phyloP scores from a whole-genome alignment of 2,329 filamentous ascomycete species.

The Botrytis hyacinthi region DNA sequence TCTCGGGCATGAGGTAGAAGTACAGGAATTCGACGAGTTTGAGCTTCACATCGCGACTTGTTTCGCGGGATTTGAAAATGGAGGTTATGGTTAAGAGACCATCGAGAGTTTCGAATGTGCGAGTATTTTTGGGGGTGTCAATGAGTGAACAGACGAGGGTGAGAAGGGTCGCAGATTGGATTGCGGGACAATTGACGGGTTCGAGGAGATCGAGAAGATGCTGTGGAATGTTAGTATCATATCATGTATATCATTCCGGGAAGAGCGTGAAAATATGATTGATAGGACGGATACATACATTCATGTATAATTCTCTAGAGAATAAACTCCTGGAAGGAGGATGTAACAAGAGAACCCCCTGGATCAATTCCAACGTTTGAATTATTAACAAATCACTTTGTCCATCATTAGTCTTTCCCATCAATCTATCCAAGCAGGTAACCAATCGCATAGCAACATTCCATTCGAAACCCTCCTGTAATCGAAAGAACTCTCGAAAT shows the following conservation, averaged over 20 bases:
- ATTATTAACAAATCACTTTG: constrained; percentile 87
- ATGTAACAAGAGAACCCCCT: constrained; percentile 84
- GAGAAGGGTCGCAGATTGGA: constrained; percentile 86
- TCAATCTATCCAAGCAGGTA: constrained; percentile 77
- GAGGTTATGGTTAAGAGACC: constrained; percentile 89
- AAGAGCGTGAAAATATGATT: neutral
- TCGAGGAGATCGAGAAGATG: constrained; percentile 93
- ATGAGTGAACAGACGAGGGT: constrained; percentile 87
- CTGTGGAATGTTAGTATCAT: constrained; percentile 41
- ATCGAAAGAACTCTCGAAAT: constrained; percentile 91
- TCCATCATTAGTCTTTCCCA: constrained; percentile 78
- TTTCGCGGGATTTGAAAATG: constrained; percentile 85
- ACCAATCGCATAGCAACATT: constrained; percentile 88
- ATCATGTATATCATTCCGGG: neutral
- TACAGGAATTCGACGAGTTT: constrained; percentile 97
- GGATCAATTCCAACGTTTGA: constrained; percentile 81
- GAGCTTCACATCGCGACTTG: constrained; percentile 84
- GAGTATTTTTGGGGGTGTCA: constrained; percentile 81
- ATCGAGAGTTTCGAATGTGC: constrained; percentile 88
- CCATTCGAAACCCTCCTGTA: constrained; percentile 97
- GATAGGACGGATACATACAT: constrained; percentile 53
- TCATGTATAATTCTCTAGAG: constrained; percentile 89
- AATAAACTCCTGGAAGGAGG: constrained; percentile 87
- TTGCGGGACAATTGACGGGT: constrained; percentile 83
- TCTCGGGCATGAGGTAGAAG: constrained; percentile 97